These are phyloP conservation scores for Euphorbia schlechtendalii DNA, from an alignment of 441 rosid species.

Conservation along the genomic window DNA sequence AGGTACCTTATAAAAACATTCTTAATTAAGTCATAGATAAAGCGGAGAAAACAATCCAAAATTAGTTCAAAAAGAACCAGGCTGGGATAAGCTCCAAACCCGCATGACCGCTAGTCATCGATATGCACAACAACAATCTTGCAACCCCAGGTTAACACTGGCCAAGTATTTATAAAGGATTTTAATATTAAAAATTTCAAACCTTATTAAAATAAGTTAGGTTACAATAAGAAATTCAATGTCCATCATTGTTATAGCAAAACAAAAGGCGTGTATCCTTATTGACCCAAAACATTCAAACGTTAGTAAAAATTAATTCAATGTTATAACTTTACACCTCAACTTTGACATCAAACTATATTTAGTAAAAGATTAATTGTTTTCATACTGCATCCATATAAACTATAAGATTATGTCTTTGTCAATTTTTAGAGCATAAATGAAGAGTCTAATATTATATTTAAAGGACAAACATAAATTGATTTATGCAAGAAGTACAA, in stretches of 20 bases:
- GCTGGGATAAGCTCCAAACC: slow-evolving; percentile 11
- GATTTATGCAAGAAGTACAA: too few relatives aligned
- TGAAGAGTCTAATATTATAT: neutral
- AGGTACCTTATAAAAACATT: too few relatives aligned
- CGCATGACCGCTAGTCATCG: neutral
- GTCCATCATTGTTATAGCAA: neutral
- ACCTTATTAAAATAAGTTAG: neutral
- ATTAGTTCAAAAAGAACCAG: too few relatives aligned
- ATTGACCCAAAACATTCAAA: too few relatives aligned
- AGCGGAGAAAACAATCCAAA: too few relatives aligned
- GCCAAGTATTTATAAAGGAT: neutral
- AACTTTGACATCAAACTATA: neutral
- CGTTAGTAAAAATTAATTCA: too few relatives aligned
- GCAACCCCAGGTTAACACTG: neutral
- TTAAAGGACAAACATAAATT: too few relatives aligned
- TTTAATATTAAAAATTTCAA: too few relatives aligned
- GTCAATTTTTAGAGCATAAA: too few relatives aligned
- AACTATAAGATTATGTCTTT: neutral
- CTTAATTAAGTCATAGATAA: too few relatives aligned
- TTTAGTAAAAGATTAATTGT: neutral
- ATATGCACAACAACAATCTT: neutral
- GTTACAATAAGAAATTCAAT: neutral
- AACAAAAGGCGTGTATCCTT: too few relatives aligned
- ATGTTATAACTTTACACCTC: too few relatives aligned
- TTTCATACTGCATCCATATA: neutral